Base-by-base conservation (phyloP, 495 filamentous ascomycete genomes). In the Stereocaulon alpinum region DNA sequence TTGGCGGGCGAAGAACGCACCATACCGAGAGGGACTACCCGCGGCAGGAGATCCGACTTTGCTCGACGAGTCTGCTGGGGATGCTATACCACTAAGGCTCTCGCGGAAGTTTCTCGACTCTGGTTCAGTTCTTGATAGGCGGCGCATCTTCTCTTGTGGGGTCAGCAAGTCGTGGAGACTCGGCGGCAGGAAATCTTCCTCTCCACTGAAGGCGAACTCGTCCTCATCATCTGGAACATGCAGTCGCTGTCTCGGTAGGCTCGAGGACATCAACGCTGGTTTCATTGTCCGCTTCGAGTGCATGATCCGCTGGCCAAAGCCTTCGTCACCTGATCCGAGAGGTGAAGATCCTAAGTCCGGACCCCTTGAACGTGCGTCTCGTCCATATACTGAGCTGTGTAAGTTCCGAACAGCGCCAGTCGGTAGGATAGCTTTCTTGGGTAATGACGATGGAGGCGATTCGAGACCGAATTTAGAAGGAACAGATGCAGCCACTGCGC, bases 401-500 rank as follows among this genome's bases (percentile, higher is more conserved):
- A 96, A 77, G 61, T 85, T 85, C 61, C 88, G 85, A 18, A 96
- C 74, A 15, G 88, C 80, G 61, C 89, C 86, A 6, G 86, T 82
- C 3, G 86, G 86, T 49, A 80, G 76, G 40, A 77, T 76, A 40
- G 76, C 68, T 42, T 65, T 68, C 22, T 82, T 79, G 51, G 81
- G 81, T 14, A 86, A 72, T 1, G 87, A 89, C n/a, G 81, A 77
- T 0, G 92, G 88, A 18, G 91, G 89, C 3, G 91, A 94, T 50
- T 95, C 93, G 59, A 96, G 72, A 11, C 89, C 90, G 66, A 97
- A 96, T 63, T 91, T 89, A 15, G 90, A 87, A 1, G 93, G 93
- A 40, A 98, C 85, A 1, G 93, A 97, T 9, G 92, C 86, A 14
- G 92, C 92, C 64, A 94, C 89, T 0, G 93, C 89, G 1, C 89